phyloP scores from a whole-genome alignment of 306 rosid species.

The Canavalia gladiata region DNA sequence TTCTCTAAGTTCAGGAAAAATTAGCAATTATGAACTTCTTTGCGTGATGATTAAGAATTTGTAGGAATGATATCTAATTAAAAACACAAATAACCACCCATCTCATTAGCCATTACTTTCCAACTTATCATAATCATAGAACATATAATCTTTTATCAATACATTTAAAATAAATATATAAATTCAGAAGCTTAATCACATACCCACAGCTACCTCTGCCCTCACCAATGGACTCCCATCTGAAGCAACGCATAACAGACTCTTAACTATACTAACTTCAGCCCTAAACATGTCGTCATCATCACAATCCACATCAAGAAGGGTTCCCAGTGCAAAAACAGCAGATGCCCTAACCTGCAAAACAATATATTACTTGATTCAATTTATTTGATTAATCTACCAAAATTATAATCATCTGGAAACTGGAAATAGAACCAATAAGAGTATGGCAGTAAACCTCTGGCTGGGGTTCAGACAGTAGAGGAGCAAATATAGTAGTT shows the following conservation, averaged over 20 bases:
- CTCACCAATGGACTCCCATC: slow-evolving; percentile 99
- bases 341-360: slow-evolving; percentile 98
- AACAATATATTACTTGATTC: slow-evolving; percentile 45
- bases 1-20: slow-evolving; percentile 20
- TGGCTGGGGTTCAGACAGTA: slow-evolving; percentile 87
- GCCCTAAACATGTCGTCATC: slow-evolving; percentile 88
- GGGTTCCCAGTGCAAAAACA: slow-evolving; percentile 92
- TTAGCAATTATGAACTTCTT: slow-evolving; percentile 9
- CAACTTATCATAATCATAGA: slow-evolving; percentile 8
- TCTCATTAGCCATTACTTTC: background rate
- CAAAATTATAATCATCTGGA: slow-evolving; percentile 7
- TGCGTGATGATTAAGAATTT: slow-evolving; percentile 26
- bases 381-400: slow-evolving; percentile 18
- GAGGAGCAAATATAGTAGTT: slow-evolving; percentile 72
- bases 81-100: background rate
- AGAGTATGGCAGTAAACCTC: slow-evolving; percentile 67
- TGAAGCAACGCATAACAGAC: slow-evolving; percentile 82
- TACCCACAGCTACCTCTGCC: slow-evolving; percentile 98
- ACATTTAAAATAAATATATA: slow-evolving; percentile 25
- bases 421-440: slow-evolving; percentile 31
- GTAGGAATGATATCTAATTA: background rate
- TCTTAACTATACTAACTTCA: slow-evolving; percentile 84
- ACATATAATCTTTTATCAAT: slow-evolving; percentile 11
- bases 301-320: slow-evolving; percentile 89
- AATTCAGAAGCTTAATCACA: slow-evolving; percentile 55